phyloP scores from a whole-genome alignment of 2,329 filamentous ascomycete species.

The Fusarium sp. region DNA sequence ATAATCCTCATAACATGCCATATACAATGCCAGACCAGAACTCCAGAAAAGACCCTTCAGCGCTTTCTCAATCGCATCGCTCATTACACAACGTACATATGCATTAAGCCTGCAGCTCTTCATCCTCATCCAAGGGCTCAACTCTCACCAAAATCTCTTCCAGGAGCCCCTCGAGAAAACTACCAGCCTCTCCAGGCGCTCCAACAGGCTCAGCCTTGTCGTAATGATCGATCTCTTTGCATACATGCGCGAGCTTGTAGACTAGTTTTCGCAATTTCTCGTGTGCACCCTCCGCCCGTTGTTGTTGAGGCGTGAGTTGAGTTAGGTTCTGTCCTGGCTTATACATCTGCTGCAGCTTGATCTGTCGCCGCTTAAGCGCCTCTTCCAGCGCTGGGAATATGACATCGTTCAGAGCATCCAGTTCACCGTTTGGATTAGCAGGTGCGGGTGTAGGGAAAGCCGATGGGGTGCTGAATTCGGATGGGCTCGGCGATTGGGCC shows the following conservation, averaged over 20 bases:
- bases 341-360: conserved; percentile 68
- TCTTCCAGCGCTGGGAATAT: conserved; percentile 94
- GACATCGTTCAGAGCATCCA: conserved; percentile 90
- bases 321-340: conserved; percentile 56
- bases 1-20: conserved; percentile 33
- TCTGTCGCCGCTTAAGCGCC: conserved; percentile 83
- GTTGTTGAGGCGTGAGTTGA: conserved; percentile 71
- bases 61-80: conserved; percentile 10
- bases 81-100: not conserved
- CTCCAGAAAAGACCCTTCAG: conserved; percentile 25
- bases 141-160: conserved; percentile 95
- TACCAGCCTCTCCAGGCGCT: conserved; percentile 91
- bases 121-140: conserved; percentile 86
- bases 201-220: conserved; percentile 90
- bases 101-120: conserved; percentile 50
- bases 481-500: conserved; percentile 50
- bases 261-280: conserved; percentile 86
- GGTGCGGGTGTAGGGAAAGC: conserved; percentile 70
- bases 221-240: conserved; percentile 89
- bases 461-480: conserved; percentile 56
- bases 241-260: conserved; percentile 83
- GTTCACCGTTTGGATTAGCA: conserved; percentile 72
- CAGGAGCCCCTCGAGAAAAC: conserved; percentile 90
- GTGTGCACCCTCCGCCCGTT: conserved; percentile 79
- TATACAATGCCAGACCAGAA: conserved; percentile 40